These are phyloP conservation scores for Tritrichomonas musculus DNA, from an alignment of 208 protist species.

Conservation along the genomic window DNA sequence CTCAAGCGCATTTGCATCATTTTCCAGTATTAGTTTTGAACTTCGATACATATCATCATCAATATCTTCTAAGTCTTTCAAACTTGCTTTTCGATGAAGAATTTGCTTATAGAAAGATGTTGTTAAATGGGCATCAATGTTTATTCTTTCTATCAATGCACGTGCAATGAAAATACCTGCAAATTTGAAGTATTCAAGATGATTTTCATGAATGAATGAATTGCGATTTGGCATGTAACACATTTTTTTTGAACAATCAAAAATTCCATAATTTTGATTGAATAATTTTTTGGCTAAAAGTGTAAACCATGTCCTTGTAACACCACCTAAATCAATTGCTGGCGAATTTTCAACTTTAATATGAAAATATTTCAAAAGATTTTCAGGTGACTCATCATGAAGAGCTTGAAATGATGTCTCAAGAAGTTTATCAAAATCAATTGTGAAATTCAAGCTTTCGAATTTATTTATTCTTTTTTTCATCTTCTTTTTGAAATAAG, in stretches of 20 bases:
- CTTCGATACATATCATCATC: constrained; percentile 83
- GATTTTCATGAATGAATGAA: constrained; percentile 81
- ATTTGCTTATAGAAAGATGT: constrained; percentile 94
- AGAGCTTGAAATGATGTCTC: no score
- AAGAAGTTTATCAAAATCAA: no score
- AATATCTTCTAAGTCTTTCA: constrained; percentile 84
- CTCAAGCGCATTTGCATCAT: constrained; percentile 70
- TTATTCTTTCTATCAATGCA: constrained; percentile 70
- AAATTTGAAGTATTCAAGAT: constrained; percentile 92
- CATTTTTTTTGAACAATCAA: constrained; percentile 34
- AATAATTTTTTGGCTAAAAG: constrained; percentile 38
- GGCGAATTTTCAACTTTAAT: no score
- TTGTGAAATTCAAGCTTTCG: no score
- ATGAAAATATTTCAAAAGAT: no score
- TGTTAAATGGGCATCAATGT: constrained; percentile 92
- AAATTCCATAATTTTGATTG: constrained; percentile 44
- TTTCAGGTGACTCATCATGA: no score
- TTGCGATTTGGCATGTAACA: constrained; percentile 85
- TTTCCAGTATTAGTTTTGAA: constrained; percentile 77
- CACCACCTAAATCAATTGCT: constrained; percentile 43
- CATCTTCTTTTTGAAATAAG: no score
- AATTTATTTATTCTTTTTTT: no score
- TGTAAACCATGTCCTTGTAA: constrained; percentile 43
- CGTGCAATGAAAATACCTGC: constrained; percentile 63
- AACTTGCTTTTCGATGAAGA: constrained; percentile 71